These are phyloP conservation scores for Candida corydali DNA, from an alignment of 805 yeast species.

Conservation along the genomic window DNA sequence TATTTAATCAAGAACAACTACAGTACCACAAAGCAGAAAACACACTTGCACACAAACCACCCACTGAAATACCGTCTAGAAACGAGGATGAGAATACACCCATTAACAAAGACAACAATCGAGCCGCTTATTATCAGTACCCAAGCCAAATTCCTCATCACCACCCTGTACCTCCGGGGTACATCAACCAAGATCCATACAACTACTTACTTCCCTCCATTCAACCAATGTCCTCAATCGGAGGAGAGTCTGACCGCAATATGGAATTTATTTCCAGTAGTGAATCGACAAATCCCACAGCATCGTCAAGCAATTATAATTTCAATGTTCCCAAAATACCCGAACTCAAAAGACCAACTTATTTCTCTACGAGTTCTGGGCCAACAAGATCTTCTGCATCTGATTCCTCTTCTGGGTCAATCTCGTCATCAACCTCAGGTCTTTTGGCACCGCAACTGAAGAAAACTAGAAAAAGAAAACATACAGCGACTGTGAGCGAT, in stretches of 20 bases:
- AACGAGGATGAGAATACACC: too few species aligned
- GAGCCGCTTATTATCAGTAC: too few species aligned
- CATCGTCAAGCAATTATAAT: neutral
- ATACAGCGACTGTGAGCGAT: slow-evolving; percentile 17
- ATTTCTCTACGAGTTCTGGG: neutral
- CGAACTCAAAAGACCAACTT: neutral
- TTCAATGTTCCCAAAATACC: neutral
- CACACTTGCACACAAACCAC: too few species aligned
- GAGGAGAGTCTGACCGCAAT: neutral
- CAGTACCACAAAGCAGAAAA: too few species aligned
- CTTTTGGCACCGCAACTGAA: slow-evolving; percentile 2
- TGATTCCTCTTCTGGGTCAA: neutral
- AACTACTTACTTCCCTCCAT: slow-evolving; percentile 4
- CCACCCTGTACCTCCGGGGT: too few species aligned
- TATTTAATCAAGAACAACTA: too few species aligned
- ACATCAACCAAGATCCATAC: slow-evolving; percentile 1
- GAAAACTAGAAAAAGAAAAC: slow-evolving; percentile 13
- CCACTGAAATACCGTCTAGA: too few species aligned
- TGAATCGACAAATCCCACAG: neutral
- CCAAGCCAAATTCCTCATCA: too few species aligned
- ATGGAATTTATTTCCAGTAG: neutral
- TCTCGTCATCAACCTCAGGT: neutral
- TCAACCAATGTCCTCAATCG: slow-evolving; percentile 1
- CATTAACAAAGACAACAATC: too few species aligned
- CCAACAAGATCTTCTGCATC: neutral